Conservation (phyloP, 345 rosid genomes). For the Crucihimalaya himalaica region DNA sequence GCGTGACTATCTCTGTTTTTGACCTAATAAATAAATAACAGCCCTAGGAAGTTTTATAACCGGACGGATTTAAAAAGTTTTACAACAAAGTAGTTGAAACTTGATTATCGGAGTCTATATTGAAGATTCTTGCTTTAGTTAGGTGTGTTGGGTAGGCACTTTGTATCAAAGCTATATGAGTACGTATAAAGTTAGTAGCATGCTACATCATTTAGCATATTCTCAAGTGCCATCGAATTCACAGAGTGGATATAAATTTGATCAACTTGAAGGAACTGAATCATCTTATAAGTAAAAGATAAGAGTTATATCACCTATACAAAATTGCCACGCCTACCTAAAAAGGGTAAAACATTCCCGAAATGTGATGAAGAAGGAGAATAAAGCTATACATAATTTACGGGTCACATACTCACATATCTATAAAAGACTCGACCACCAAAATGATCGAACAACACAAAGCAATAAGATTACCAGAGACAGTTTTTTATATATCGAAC, state of each 20-base stretch:
- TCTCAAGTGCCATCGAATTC: not conserved
- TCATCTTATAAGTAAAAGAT: not conserved
- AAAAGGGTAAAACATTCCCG: not conserved
- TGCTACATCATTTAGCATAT: not conserved
- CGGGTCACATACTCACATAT: not conserved
- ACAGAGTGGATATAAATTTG: not conserved
- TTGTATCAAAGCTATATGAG: constrained; percentile 10
- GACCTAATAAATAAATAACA: not conserved
- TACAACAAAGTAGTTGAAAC: constrained; percentile 2
- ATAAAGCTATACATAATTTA: not conserved
- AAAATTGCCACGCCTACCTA: not conserved
- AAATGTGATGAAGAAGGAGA: not conserved
- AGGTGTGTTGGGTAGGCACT: constrained; percentile 8
- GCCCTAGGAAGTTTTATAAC: not conserved
- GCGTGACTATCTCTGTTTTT: not conserved
- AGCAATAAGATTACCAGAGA: not conserved
- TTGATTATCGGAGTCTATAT: constrained; percentile 3
- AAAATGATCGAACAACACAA: not conserved
- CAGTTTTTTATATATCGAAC: not conserved
- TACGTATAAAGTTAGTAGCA: constrained; percentile 5
- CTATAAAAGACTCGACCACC: not conserved
- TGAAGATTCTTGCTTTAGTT: constrained; percentile 2
- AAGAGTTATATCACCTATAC: not conserved
- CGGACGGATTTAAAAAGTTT: not conserved
- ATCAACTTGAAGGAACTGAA: not conserved